These are phyloP conservation scores for Aspergillus fumigatiaffinis DNA, from an alignment of 2,329 filamentous ascomycete genomes.

Conservation along the genomic window DNA sequence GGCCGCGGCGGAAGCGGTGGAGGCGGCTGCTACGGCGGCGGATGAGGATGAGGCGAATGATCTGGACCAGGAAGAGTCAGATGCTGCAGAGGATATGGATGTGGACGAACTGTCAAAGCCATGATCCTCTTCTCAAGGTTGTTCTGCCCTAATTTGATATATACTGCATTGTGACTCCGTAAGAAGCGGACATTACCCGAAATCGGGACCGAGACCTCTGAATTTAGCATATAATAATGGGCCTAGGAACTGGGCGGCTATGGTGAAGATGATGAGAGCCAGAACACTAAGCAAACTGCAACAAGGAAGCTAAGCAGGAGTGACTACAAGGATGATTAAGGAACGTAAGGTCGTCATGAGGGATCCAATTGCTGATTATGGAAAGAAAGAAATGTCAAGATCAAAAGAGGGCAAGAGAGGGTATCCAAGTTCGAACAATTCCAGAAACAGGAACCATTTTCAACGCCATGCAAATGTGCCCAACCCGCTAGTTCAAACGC, in stretches of 20 bases:
- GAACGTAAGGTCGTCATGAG: background rate
- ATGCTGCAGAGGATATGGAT: constrained; percentile 10
- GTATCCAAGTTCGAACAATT: background rate
- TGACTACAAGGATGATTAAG: background rate
- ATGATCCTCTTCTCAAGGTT: background rate
- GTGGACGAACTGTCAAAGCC: background rate
- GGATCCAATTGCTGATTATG: background rate
- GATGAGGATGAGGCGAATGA: constrained; percentile 23
- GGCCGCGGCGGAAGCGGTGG: constrained; percentile 22
- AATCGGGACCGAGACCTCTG: too few species aligned
- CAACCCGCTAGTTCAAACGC: background rate
- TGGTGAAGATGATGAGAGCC: too few species aligned
- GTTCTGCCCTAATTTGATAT: background rate
- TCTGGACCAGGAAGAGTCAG: constrained; percentile 12
- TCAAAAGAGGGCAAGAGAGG: background rate
- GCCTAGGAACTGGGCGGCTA: too few species aligned
- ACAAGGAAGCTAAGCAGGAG: background rate
- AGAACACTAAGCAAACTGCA: background rate
- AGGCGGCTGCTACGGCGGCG: constrained; percentile 15
- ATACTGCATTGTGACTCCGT: too few species aligned
- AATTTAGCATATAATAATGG: too few species aligned
- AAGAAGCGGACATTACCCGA: too few species aligned
- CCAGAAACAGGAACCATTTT: background rate
- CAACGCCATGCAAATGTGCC: background rate
- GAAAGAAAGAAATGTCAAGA: background rate